These are phyloP conservation scores for Paramecium sexaurelia DNA, from an alignment of 73 alveolate genomes.

Conservation along the genomic window DNA sequence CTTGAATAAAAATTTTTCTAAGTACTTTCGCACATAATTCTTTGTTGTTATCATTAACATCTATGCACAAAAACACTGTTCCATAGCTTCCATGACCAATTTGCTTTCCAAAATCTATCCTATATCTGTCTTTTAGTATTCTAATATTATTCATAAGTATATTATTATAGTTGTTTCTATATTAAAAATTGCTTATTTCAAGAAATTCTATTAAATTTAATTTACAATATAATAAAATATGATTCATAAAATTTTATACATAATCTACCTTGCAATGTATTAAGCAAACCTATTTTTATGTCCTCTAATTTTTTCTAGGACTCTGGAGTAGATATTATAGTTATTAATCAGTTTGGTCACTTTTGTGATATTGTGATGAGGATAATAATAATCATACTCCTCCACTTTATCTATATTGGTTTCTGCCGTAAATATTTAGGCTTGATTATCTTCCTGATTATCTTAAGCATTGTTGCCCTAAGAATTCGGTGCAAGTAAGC, in stretches of 20 bases:
- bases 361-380: background rate
- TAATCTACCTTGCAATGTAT: background rate
- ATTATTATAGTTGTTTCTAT: background rate
- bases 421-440: background rate
- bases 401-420: background rate
- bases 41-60: background rate
- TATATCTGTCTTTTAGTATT: background rate
- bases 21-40: background rate
- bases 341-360: background rate
- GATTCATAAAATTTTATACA: background rate
- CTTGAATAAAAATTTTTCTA: background rate
- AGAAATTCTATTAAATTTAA: background rate
- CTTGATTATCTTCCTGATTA: background rate
- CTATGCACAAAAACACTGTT: background rate
- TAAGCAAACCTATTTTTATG: constrained; percentile 26
- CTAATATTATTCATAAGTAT: background rate
- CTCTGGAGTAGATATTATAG: background rate
- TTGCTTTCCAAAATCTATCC: background rate
- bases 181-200: too few species aligned
- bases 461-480: background rate
- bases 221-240: background rate
- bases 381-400: constrained; percentile 14
- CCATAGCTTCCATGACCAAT: background rate
- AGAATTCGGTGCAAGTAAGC: background rate
- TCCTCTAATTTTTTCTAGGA: background rate